Percentiles rank a stretch among this genome's conserved stretches.
Conservation (phyloP, 345 rosid genomes). For the Linum tenue region DNA sequence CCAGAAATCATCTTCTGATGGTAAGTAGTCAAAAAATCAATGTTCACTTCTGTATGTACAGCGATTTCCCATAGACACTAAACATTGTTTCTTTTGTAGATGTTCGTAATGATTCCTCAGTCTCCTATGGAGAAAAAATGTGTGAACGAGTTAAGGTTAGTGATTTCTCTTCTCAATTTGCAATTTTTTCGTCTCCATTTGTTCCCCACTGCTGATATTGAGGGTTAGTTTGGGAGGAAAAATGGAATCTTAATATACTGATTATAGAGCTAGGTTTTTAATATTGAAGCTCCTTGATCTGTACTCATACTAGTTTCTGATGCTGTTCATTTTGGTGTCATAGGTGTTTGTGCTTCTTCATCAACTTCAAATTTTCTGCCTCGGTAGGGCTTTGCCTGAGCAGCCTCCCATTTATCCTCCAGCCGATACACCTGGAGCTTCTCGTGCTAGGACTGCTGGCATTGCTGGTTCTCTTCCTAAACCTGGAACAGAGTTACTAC, state of each 20-base stretch:
- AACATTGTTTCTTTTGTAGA: conserved; percentile 27
- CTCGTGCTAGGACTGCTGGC: conserved; percentile 61
- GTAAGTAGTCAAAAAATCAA: conserved; percentile 24
- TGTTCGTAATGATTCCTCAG: conserved; percentile 53
- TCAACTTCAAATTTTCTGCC: conserved; percentile 79
- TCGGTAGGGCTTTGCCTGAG: conserved; percentile 68
- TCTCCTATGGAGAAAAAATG: conserved; percentile 64
- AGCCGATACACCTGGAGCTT: conserved; percentile 35
- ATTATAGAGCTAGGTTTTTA: too few species aligned
- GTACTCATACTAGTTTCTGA: conserved; percentile 12
- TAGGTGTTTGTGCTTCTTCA: conserved; percentile 88
- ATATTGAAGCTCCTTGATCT: neutral
- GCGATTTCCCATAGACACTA: conserved; percentile 4
- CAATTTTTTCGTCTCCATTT: neutral
- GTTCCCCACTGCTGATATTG: neutral
- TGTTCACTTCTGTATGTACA: conserved; percentile 2
- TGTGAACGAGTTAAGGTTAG: conserved; percentile 84
- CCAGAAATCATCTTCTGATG: conserved; percentile 41
- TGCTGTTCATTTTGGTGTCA: conserved; percentile 8
- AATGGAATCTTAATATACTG: neutral
- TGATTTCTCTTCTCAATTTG: neutral
- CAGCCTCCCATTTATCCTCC: conserved; percentile 55
- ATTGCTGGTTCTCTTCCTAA: conserved; percentile 64
- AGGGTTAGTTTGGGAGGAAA: neutral
- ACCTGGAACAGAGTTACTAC: conserved; percentile 66